phyloP scores from a whole-genome alignment of 352 stramenopile genomes.

The Phytophthora rubi region DNA sequence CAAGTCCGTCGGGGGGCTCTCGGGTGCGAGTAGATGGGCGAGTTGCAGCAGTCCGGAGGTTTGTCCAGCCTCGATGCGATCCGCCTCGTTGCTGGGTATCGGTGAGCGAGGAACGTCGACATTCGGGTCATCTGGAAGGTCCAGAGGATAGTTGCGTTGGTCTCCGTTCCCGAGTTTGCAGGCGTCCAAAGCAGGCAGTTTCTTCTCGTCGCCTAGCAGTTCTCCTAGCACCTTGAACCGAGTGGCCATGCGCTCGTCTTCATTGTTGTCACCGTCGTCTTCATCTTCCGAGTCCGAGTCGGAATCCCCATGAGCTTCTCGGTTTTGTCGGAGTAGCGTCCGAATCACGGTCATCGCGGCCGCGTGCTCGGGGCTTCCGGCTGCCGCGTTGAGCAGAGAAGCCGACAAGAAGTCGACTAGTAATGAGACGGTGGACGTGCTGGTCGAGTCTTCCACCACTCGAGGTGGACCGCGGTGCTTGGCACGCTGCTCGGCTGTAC shows the following conservation, averaged over 20 bases:
- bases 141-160: constrained; percentile 8
- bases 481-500: background rate
- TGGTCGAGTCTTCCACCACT: background rate
- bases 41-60: background rate
- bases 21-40: background rate
- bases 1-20: background rate
- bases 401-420: constrained; percentile 7
- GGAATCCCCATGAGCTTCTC: background rate
- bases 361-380: constrained; percentile 20
- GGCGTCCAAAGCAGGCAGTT: constrained; percentile 3
- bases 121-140: constrained; percentile 11
- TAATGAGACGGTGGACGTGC: background rate
- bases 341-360: constrained; percentile 28
- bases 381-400: constrained; percentile 16
- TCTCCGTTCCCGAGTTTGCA: constrained; percentile 9
- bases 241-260: background rate
- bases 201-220: constrained; percentile 6
- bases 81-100: constrained; percentile 22
- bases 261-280: constrained; percentile 1
- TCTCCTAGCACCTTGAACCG: constrained; percentile 10
- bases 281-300: constrained; percentile 6
- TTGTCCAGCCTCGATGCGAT: constrained; percentile 13
- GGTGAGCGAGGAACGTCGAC: constrained; percentile 10
- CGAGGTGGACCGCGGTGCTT: background rate
- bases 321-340: constrained; percentile 25